Evolutionary conservation across 2,329 filamentous ascomycete species (phyloP).

Genomic region (Lasiodiplodia hormozganensis): DNA sequence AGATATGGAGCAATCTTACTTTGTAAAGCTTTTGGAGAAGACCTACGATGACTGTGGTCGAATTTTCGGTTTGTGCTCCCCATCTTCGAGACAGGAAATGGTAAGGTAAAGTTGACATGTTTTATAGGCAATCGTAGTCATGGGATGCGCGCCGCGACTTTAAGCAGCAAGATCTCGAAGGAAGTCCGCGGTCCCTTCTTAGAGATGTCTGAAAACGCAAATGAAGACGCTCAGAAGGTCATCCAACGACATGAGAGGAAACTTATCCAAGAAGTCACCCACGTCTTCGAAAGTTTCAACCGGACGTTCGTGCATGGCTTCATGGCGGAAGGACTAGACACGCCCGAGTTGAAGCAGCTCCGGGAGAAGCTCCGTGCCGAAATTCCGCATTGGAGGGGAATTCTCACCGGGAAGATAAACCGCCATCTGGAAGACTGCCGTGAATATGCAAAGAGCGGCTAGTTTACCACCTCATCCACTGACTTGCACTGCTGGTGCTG

Average conservation of each 20-base stretch:
- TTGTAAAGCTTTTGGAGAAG: not conserved
- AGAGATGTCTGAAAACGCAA: not conserved
- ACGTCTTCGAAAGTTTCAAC: conserved; percentile 21
- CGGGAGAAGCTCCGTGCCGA: conserved; percentile 19
- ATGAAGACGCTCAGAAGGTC: not conserved
- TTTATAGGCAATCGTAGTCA: no score
- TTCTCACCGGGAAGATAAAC: not conserved
- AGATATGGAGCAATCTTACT: not conserved
- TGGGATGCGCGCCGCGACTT: no score
- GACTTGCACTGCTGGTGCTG: no score
- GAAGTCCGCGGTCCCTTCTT: not conserved
- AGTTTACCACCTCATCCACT: no score
- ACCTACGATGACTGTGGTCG: not conserved
- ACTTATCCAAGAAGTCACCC: not conserved
- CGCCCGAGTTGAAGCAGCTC: conserved; percentile 16
- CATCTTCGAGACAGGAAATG: no score
- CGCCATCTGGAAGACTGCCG: not conserved
- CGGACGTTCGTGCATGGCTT: conserved; percentile 29
- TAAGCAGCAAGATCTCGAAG: not conserved
- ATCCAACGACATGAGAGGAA: not conserved
- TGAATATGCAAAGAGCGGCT: not conserved
- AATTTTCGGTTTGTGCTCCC: not conserved
- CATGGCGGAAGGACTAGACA: conserved; percentile 30
- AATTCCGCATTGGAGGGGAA: not conserved
- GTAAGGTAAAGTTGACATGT: not conserved